Base-by-base conservation (phyloP, 352 stramenopile species). In the Phytophthora megakarya region DNA sequence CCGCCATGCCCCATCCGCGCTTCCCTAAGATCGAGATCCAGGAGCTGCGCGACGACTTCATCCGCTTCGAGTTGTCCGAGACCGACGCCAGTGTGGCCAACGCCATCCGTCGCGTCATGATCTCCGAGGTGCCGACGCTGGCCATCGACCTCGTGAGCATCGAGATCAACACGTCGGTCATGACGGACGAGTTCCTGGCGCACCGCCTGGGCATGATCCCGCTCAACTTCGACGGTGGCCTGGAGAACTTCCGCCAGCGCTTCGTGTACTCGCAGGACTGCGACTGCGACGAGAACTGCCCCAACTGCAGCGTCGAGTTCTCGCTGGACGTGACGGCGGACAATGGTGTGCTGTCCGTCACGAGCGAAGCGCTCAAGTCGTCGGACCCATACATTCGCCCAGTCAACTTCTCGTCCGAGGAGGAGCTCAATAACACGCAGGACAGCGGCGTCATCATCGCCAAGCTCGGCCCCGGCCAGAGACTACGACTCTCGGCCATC, bases 71-170 rank as follows among this genome's bases (percentile, higher is more conserved):
- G 71, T 81, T 99, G 53, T 96, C 86, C 45, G 96, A 99, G 68
- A 99, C 95, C 9, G 97, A 99, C 70, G 92, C 92, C 5, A 98
- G 84, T 66, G 92, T 99, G 54, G 97, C 97, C 53, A 99, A 99
- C 76, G 86, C 97, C 26, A 86, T 99, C 53, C 91, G 97, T 45
- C 89, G 97, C 45, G 97, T 99, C 59, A 99, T 99, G 91, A 98
- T 99, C 76, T 86, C 90, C 9, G 95, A 98, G 75, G 96, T 99
- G 25, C 97, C 97, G 18, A 99, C 97, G n/a, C 75, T 99, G 49
- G 95, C 95, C 15, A 99, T 99, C 73, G 97, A 99, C 75, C 83
- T 99, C n/a, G 97, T 99, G 40, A 97, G 93, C 72, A 98, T 99
- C 73, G 82, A 97, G 73, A 87, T 98, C 61, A 99, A 99, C 87